Percentiles rank a stretch among this genome's conserved stretches.
These are phyloP conservation scores for Penicillium hordei DNA, from an alignment of 2,329 filamentous ascomycete species.

Conservation along the genomic window DNA sequence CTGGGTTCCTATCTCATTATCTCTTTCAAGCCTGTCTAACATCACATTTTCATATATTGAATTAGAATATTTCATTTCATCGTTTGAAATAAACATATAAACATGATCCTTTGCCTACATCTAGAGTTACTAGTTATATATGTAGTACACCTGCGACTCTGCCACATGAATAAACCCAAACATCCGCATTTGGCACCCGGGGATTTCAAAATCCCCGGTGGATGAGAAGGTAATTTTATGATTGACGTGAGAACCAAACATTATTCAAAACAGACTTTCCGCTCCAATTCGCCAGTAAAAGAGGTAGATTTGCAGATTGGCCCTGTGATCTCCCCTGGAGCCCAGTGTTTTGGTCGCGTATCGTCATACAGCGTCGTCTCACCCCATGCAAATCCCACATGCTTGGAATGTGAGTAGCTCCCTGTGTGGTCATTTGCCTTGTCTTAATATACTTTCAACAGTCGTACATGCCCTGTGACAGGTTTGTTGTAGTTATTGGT, in stretches of 20 bases:
- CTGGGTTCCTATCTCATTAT: background rate
- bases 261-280: too few species aligned
- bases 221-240: background rate
- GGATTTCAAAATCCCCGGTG: background rate
- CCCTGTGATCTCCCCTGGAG: background rate
- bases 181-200: background rate
- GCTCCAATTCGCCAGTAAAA: background rate
- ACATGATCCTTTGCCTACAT: background rate
- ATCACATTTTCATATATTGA: background rate
- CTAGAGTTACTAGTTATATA: background rate
- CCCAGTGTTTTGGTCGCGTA: background rate
- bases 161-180: background rate
- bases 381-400: background rate
- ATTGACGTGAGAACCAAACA: background rate
- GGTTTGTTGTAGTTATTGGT: background rate
- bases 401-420: background rate
- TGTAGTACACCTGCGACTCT: background rate
- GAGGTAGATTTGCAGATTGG: background rate
- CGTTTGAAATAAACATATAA: background rate
- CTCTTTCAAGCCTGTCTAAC: background rate
- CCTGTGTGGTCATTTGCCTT: background rate
- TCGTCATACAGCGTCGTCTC: slow-evolving; percentile 3
- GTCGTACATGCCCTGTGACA: background rate
- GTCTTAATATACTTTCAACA: background rate
- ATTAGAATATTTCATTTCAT: background rate